Conservation (phyloP, 2,329 filamentous ascomycete species). For the Zymoseptoria passerinii region DNA sequence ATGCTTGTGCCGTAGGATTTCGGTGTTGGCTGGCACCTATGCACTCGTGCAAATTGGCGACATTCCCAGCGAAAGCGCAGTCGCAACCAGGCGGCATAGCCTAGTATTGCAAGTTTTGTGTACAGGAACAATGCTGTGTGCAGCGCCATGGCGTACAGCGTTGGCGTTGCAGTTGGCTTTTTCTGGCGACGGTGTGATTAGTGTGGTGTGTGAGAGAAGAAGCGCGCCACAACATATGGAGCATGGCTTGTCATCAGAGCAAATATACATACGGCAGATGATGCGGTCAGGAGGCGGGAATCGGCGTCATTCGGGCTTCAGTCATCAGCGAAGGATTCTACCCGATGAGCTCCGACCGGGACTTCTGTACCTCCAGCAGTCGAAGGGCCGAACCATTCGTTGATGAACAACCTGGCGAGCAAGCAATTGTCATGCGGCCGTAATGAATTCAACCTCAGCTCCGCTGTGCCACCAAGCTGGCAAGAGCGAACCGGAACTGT, state of each 20-base stretch:
- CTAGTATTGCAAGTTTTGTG: neutral
- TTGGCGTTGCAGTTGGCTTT: neutral
- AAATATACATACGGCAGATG: neutral
- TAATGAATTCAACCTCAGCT: neutral
- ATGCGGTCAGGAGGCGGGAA: neutral
- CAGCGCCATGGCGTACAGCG: neutral
- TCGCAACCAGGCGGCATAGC: neutral
- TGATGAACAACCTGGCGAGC: neutral
- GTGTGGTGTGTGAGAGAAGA: too few species aligned
- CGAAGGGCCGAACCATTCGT: neutral
- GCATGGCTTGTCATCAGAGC: neutral
- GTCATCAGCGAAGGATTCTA: neutral
- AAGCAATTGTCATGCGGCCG: too few species aligned
- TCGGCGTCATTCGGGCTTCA: neutral
- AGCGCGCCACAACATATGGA: neutral
- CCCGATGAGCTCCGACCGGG: neutral
- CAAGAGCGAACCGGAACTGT: too few species aligned
- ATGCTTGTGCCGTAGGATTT: neutral
- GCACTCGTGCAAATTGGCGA: neutral
- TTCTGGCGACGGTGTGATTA: neutral
- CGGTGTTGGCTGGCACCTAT: neutral
- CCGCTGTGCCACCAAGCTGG: too few species aligned
- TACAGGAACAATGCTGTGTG: neutral
- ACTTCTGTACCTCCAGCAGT: neutral
- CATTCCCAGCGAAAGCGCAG: neutral